Evolutionary conservation across 2,329 filamentous ascomycete genomes (phyloP), one percentile per base, ranked within the genome.

Genomic region (Colletotrichum navitas): DNA sequence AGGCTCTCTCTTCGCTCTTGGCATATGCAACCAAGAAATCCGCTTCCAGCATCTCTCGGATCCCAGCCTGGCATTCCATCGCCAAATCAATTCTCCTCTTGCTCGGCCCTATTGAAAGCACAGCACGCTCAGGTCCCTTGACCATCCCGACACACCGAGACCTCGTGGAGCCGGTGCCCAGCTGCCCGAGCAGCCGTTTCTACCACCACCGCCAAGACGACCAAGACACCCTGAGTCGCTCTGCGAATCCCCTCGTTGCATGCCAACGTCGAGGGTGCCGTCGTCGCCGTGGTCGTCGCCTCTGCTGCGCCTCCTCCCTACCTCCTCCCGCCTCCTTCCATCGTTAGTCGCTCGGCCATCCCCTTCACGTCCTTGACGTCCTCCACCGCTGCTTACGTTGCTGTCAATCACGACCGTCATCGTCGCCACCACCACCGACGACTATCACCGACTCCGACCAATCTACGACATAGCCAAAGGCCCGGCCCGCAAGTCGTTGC

Each of bases 341-440:
- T 60, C 66, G 32, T 41, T 18, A 74, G 59, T 56, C 70, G 60
- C 65, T 18, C 47, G n/a, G 41, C 32, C 32, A 68, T 74, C 49
- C 63, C 58, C 66, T 74, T 75, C 41, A 73, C 78, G 45, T 74
- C 79, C 24, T 72, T 76, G n/a, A 61, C 73, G 66, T 29, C 24
- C 49, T 52, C 76, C 43, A 72, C 66, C 39, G 67, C 76, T 21
- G 59, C 73, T 45, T 72, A 66, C 54, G 49, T 36, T 54, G 3
- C 21, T 34, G 24, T 29, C 62, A 24, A 26, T 29, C 59, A 47
- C n/a, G 8, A 29, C 58, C 24, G 11, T 36, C 56, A 24, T 34
- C 77, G 26, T 74, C 77, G 56, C 76, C 77, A 29, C 74, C 77
- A 58, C 76, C 36, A 39, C 36, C 78, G 72, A 77, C 79, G 54